Percentiles rank a stretch among this genome's conserved stretches.
phyloP scores from a whole-genome alignment of 2,329 filamentous ascomycete species.

The Trichophyton benhamiae region DNA sequence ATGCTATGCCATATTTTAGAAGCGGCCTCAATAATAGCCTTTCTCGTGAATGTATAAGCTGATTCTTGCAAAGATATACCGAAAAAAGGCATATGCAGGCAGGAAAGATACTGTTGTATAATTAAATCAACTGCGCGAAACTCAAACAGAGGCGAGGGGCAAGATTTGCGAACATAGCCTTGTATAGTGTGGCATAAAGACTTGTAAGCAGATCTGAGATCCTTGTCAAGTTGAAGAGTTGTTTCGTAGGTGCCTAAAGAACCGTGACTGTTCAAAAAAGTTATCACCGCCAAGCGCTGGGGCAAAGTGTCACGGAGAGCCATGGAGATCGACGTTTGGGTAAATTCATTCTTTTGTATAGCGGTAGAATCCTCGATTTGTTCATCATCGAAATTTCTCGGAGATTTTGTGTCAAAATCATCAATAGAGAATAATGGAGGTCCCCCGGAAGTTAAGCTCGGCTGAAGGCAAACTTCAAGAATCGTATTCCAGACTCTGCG shows the following conservation, averaged over 20 bases:
- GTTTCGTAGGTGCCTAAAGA: slow-evolving; percentile 36
- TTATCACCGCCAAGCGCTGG: slow-evolving; percentile 34
- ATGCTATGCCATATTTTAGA: slow-evolving; percentile 20
- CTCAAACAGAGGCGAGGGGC: slow-evolving; percentile 13
- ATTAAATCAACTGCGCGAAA: slow-evolving; percentile 18
- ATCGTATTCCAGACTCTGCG: slow-evolving; percentile 36
- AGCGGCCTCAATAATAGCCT: slow-evolving; percentile 37
- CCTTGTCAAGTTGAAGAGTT: slow-evolving; percentile 37
- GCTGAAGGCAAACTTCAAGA: slow-evolving; percentile 31
- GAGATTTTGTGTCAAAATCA: slow-evolving; percentile 27
- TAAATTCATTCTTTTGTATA: slow-evolving; percentile 28
- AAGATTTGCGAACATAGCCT: slow-evolving; percentile 1
- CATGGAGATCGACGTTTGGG: slow-evolving; percentile 42
- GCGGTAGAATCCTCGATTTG: slow-evolving; percentile 17
- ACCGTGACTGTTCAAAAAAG: slow-evolving; percentile 38
- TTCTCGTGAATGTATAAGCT: slow-evolving; percentile 38
- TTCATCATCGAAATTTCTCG: slow-evolving; percentile 29
- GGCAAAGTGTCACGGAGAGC: slow-evolving; percentile 35
- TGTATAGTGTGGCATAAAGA: slow-evolving; percentile 23
- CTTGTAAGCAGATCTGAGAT: slow-evolving; percentile 37
- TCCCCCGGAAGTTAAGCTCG: slow-evolving; percentile 25
- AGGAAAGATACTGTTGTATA: slow-evolving; percentile 19
- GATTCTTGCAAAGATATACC: slow-evolving; percentile 14
- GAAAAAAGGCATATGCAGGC: slow-evolving; percentile 23
- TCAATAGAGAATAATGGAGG: slow-evolving; percentile 24